These are phyloP conservation scores for Cardamine resedifolia DNA, from an alignment of 345 rosid genomes.

Conservation along the genomic window DNA sequence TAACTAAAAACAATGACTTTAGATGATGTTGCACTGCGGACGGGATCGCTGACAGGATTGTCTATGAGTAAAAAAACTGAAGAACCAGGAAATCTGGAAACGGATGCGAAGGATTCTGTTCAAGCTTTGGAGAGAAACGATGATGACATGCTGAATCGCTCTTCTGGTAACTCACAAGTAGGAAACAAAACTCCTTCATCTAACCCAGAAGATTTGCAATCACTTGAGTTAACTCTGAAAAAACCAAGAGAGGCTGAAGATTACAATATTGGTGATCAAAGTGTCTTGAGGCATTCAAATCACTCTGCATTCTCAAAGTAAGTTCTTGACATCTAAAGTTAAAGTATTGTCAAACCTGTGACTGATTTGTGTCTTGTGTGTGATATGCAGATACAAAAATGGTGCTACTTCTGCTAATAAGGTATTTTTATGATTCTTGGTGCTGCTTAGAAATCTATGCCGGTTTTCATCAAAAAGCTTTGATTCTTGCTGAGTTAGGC, in stretches of 20 bases:
- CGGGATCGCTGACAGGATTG: slow-evolving; percentile 36
- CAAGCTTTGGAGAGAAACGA: slow-evolving; percentile 39
- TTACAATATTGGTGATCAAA: slow-evolving; percentile 45
- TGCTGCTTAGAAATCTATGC: neutral
- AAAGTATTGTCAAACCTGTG: neutral
- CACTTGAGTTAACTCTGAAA: slow-evolving; percentile 48
- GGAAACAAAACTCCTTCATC: slow-evolving; percentile 39
- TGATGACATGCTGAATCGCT: slow-evolving; percentile 34
- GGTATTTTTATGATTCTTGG: slow-evolving; percentile 40
- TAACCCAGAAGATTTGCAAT: slow-evolving; percentile 44
- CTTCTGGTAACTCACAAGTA: slow-evolving; percentile 40
- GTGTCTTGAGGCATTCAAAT: slow-evolving; percentile 61
- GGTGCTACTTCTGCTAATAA: slow-evolving; percentile 56
- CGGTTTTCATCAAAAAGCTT: slow-evolving; percentile 7
- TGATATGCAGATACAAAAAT: slow-evolving; percentile 52
- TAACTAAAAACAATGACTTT: neutral
- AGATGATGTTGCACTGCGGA: slow-evolving; percentile 37
- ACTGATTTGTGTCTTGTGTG: slow-evolving; percentile 18
- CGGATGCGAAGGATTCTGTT: slow-evolving; percentile 30
- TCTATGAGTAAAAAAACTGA: neutral
- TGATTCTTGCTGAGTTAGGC: slow-evolving; percentile 33
- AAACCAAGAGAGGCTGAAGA: slow-evolving; percentile 43
- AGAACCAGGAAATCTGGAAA: slow-evolving; percentile 32
- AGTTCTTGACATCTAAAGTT: slow-evolving; percentile 23
- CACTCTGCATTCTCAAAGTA: slow-evolving; percentile 81